Base-by-base conservation (phyloP, 2,329 filamentous ascomycete species). In the Phaeoacremonium minimum region DNA sequence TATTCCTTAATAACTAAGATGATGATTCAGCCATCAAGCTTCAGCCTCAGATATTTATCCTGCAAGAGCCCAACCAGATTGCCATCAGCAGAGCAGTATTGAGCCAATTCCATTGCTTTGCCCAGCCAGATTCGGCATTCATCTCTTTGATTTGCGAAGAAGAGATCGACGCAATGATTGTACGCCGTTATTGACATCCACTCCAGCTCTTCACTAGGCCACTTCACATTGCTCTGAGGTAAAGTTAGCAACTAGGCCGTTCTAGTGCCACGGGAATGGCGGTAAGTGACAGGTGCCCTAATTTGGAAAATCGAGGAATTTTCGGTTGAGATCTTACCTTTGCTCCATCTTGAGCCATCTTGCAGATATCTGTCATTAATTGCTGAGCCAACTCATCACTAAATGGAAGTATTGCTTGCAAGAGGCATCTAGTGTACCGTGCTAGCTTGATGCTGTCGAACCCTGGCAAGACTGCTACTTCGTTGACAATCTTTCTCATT, bases 341-440 rank as follows among this genome's bases (percentile, higher is more conserved):
- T 3, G 64, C 52, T n/a, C 71, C 60, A 45, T 73, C 66, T 35
- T 63, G 60, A 6, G 75, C 74, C 36, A 82, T 67, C 2, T 56
- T 55, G 3, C 70, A 67, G 2, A 79, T 75, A 50, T 88, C 80
- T n/a, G 80, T 71, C 7, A 88, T 61, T 4, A 88, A 67, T 31
- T 71, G 66, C 33, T 83, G 63, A 8, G 77, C 75, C 13, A 80
- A 58, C 1, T 57, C 56, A 15, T 78, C 71, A 32, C 80, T 71
- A 5, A 73, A 63, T 2, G 73, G 64, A 1, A 89, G 60, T 0
- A 83, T 73, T 1, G 79, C 67, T 43, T 85, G 83, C 45, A 91
- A 85, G 3, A 93, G 67, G 48, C 85, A 89, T 2, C 87, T 77
- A 31, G 91, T 75, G 65, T 93, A 95, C 48, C 83, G 84, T 7